These are phyloP conservation scores for Debaryomyces sp. DNA, from an alignment of 1,139 yeast species.

Conservation along the genomic window DNA sequence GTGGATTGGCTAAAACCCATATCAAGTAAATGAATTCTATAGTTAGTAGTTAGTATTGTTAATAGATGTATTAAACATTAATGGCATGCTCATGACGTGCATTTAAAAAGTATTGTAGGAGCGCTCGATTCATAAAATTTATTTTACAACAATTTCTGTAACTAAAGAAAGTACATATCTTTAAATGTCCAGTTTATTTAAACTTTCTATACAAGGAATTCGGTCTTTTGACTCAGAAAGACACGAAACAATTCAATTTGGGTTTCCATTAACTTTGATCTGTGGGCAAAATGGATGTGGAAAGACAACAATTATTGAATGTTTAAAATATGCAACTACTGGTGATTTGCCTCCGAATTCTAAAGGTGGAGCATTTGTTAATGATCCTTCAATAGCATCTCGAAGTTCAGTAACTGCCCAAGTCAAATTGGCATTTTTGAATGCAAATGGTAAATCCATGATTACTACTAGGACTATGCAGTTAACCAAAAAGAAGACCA, in stretches of 20 bases:
- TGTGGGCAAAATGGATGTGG: slow-evolving; percentile 99
- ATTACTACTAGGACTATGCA: slow-evolving; percentile 86
- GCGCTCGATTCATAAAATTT: not conserved
- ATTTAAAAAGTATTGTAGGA: not conserved
- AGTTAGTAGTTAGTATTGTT: not conserved
- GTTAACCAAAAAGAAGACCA: slow-evolving; percentile 58
- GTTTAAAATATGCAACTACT: slow-evolving; percentile 90
- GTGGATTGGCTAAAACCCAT: slow-evolving; percentile 57
- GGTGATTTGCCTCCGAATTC: slow-evolving; percentile 96
- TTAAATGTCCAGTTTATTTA: slow-evolving; percentile 66
- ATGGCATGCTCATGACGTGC: not conserved
- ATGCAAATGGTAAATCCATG: slow-evolving; percentile 76
- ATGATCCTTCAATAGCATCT: slow-evolving; percentile 85
- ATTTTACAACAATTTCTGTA: not conserved
- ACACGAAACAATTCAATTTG: slow-evolving; percentile 86
- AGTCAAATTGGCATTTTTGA: slow-evolving; percentile 82
- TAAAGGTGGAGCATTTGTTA: slow-evolving; percentile 94
- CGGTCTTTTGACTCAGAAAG: slow-evolving; percentile 85
- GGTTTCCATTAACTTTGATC: slow-evolving; percentile 86
- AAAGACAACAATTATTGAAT: slow-evolving; percentile 96
- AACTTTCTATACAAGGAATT: slow-evolving; percentile 86
- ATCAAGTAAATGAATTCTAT: slow-evolving; percentile 25
- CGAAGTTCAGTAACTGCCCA: slow-evolving; percentile 84
- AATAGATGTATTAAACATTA: not conserved
- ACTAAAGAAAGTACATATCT: not conserved